Conservation (phyloP, 495 filamentous ascomycete genomes). For the Aspergillus affinis region DNA sequence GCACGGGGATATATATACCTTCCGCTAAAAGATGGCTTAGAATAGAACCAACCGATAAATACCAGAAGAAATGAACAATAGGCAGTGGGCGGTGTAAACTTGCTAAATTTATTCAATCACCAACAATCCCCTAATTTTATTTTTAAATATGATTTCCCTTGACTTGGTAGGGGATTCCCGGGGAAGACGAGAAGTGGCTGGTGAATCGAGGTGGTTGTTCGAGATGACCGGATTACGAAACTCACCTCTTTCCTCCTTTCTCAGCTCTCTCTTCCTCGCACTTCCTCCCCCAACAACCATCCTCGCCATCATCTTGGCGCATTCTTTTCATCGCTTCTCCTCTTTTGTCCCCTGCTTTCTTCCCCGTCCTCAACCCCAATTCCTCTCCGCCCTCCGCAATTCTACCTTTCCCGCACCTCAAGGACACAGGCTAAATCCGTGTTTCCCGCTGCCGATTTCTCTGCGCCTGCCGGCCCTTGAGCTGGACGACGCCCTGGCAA, state of each 20-base stretch:
- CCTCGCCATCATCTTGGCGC: background rate
- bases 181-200: background rate
- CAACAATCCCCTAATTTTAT: no score
- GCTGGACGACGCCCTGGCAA: constrained; percentile 1
- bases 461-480: constrained; percentile 1
- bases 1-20: no score
- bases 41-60: no score
- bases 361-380: background rate
- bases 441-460: constrained; percentile 4
- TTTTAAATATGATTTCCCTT: no score
- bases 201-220: background rate
- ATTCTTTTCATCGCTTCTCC: background rate
- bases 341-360: background rate
- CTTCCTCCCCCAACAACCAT: background rate
- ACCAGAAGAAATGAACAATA: no score
- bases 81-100: no score
- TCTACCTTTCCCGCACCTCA: constrained; percentile 1
- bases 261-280: background rate
- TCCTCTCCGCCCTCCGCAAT: constrained; percentile 2
- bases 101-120: no score
- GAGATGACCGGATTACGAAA: background rate
- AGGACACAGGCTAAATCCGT: background rate
- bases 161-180: background rate
- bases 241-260: background rate
- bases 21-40: no score